Evolutionary conservation across 306 rosid genomes (phyloP).

Genomic region (Abrus pulchellus): DNA sequence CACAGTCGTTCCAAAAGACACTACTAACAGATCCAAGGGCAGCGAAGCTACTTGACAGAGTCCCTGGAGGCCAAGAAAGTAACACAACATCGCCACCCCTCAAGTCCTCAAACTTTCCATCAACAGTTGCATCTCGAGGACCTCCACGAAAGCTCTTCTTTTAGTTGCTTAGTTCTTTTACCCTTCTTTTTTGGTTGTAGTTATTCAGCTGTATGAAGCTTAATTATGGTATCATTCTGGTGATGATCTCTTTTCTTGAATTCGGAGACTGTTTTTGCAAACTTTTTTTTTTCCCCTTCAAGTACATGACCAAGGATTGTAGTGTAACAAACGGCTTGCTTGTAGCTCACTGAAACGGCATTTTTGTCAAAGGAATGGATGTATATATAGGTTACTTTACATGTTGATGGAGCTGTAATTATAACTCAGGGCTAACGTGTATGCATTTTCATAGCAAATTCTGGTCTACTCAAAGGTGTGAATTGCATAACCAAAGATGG

Average conservation of each 20-base stretch:
- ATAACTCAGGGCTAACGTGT: slow-evolving; percentile 1
- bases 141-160: slow-evolving; percentile 79
- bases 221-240: slow-evolving; percentile 32
- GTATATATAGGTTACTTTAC: slow-evolving; percentile 2
- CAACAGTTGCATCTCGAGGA: slow-evolving; percentile 64
- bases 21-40: slow-evolving; percentile 91
- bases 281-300: not conserved
- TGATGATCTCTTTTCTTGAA: not conserved
- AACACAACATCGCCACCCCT: slow-evolving; percentile 60
- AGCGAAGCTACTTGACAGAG: slow-evolving; percentile 68
- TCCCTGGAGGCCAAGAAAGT: slow-evolving; percentile 65
- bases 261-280: not conserved
- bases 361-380: slow-evolving; percentile 40
- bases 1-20: slow-evolving; percentile 91
- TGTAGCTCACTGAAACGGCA: slow-evolving; percentile 32
- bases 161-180: slow-evolving; percentile 47
- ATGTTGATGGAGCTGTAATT: not conserved
- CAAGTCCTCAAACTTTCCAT: slow-evolving; percentile 53
- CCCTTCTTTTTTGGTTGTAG: not conserved
- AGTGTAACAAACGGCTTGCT: slow-evolving; percentile 30
- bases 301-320: slow-evolving; percentile 9
- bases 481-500: not conserved
- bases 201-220: slow-evolving; percentile 54
- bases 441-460: not conserved
- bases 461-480: not conserved